phyloP scores from a whole-genome alignment of 495 filamentous ascomycete genomes.

The Acidiella bohemica region DNA sequence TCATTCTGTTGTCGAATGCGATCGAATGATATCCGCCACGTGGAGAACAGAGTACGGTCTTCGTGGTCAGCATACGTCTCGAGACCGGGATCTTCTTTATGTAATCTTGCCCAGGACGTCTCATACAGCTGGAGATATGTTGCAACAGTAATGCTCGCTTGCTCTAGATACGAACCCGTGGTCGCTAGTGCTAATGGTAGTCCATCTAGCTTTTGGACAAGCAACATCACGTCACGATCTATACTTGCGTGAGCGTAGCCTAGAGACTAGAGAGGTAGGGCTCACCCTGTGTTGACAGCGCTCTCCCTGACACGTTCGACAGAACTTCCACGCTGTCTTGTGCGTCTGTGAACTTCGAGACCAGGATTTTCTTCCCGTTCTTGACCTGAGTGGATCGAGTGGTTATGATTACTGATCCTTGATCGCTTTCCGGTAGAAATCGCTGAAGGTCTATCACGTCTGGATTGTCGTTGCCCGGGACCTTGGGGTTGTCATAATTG shows the following conservation, averaged over 20 bases:
- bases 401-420: conserved; percentile 33
- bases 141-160: not conserved
- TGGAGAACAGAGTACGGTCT: not conserved
- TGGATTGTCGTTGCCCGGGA: conserved; percentile 13
- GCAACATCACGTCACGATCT: not conserved
- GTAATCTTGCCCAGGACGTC: not conserved
- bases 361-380: not conserved
- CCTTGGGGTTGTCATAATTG: conserved; percentile 20
- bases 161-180: not conserved
- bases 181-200: conserved; percentile 1
- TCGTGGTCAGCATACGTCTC: not conserved
- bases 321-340: conserved; percentile 1
- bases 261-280: not conserved
- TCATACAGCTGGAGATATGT: not conserved
- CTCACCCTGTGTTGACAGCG: not conserved
- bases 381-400: conserved; percentile 28
- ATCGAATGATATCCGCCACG: not conserved
- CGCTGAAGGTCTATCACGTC: conserved; percentile 25
- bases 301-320: conserved; percentile 1
- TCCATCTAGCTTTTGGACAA: conserved; percentile 1
- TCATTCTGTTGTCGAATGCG: not conserved
- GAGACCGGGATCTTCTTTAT: not conserved
- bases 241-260: not conserved
- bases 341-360: not conserved
- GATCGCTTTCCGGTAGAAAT: conserved; percentile 27